These are phyloP conservation scores for Yarrowia hollandica DNA, from an alignment of 805 yeast species.

Conservation along the genomic window DNA sequence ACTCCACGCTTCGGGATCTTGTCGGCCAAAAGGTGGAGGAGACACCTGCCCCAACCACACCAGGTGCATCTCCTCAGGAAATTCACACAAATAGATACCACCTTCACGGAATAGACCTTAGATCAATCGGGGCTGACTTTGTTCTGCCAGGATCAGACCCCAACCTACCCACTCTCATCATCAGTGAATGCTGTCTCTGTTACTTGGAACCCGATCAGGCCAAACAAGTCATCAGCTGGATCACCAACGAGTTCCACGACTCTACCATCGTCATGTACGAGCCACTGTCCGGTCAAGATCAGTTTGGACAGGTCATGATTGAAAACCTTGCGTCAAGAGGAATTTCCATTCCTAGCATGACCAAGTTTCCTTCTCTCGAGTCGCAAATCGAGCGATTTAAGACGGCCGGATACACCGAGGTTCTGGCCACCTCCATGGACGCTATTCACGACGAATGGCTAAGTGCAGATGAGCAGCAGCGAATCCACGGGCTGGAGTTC, in stretches of 20 bases:
- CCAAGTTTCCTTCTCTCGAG: slow-evolving; percentile 51
- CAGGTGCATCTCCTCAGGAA: no score
- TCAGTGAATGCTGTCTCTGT: slow-evolving; percentile 78
- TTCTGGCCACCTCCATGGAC: slow-evolving; percentile 48
- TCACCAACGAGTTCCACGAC: slow-evolving; percentile 40
- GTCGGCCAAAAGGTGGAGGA: slow-evolving; percentile 34
- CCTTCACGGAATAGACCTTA: slow-evolving; percentile 56
- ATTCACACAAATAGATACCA: slow-evolving; percentile 47
- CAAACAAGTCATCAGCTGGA: slow-evolving; percentile 47
- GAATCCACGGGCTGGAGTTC: slow-evolving; percentile 59
- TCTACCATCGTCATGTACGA: slow-evolving; percentile 57
- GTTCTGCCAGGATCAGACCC: slow-evolving; percentile 39
- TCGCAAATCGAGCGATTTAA: slow-evolving; percentile 46
- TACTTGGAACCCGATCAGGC: slow-evolving; percentile 58
- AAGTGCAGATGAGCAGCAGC: slow-evolving; percentile 42
- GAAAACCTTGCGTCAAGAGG: slow-evolving; percentile 62
- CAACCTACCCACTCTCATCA: slow-evolving; percentile 55
- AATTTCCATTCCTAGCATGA: slow-evolving; percentile 58
- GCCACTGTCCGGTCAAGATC: slow-evolving; percentile 62
- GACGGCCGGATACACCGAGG: slow-evolving; percentile 36
- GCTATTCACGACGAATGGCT: slow-evolving; percentile 49
- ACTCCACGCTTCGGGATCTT: slow-evolving; percentile 39
- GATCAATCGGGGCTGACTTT: slow-evolving; percentile 40
- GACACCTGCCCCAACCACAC: no score
- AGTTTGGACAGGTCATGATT: slow-evolving; percentile 69